Percentiles rank a stretch among this genome's conserved stretches.
Conservation (phyloP, 2,329 filamentous ascomycete genomes). For the Stachybotrys elegans region DNA sequence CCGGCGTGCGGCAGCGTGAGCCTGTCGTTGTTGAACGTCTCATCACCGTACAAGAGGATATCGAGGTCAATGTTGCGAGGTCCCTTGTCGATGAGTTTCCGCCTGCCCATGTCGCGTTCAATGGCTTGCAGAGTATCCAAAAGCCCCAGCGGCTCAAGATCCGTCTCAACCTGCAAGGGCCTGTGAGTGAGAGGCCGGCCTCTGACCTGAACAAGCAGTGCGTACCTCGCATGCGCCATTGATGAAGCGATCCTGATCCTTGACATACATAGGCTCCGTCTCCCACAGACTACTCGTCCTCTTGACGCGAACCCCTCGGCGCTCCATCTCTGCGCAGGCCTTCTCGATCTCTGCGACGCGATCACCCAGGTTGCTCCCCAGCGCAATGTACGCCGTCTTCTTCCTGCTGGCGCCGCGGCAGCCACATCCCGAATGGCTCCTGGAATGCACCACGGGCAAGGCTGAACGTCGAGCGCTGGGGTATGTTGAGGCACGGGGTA, state of each 20-base stretch:
- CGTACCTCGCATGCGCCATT: conserved; percentile 90
- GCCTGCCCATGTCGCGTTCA: conserved; percentile 72
- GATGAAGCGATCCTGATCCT: conserved; percentile 81
- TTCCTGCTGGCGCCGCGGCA: conserved; percentile 15
- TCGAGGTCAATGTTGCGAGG: conserved; percentile 94
- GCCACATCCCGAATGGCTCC: neutral
- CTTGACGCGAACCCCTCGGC: conserved; percentile 65
- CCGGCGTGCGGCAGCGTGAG: conserved; percentile 80
- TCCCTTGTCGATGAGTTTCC: conserved; percentile 86
- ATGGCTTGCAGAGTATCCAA: conserved; percentile 80
- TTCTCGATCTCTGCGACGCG: conserved; percentile 78
- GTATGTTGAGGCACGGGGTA: no score
- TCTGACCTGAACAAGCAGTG: conserved; percentile 10
- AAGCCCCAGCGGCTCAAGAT: conserved; percentile 66
- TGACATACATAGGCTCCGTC: conserved; percentile 94
- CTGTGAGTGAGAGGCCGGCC: neutral
- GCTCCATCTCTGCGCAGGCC: conserved; percentile 74
- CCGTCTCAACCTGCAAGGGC: conserved; percentile 68
- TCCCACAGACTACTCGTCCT: conserved; percentile 89
- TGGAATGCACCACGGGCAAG: no score
- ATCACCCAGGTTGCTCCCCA: conserved; percentile 91
- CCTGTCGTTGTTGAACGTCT: conserved; percentile 61
- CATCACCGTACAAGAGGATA: conserved; percentile 74
- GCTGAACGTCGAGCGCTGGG: no score
- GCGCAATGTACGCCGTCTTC: conserved; percentile 69